Evolutionary conservation across 2,329 filamentous ascomycete genomes (phyloP), one percentile per base, ranked within the genome.

Genomic region (Chrysosporium keratinophilum): DNA sequence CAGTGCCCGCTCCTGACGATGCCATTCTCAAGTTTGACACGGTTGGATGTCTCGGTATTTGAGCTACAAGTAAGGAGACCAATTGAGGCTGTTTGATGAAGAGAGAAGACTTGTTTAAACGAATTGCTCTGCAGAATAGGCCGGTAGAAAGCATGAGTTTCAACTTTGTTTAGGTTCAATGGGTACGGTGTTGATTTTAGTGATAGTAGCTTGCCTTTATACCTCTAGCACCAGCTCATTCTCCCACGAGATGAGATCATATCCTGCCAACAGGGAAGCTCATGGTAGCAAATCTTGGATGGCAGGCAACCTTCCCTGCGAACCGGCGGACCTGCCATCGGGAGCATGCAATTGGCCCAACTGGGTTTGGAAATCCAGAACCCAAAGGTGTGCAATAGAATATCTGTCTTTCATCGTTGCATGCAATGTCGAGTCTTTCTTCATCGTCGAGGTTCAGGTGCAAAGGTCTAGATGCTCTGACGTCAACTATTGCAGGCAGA

Each of bases 1-100:
- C 52, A 11, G 37, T 31, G 7, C 56, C 56, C 11, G 56, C 56
- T 31, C 31, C 41, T 15, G 56, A 57, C 33, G 56, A 57, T 39
- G 56, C 53, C 56, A 57, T 57, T 52, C 53, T 57, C 20, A 37
- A 7, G 37, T 12, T 49, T 6, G 33, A 20, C 40, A 53, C 7
- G 40, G 19, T 1, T 10, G 7, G 11, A 39, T 6, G 17, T 28
- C 5, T 37, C 1, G 19, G 14, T 12, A 9, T 11, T 19, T 11
- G 10, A 28, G 23, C 19, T 15, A 37, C 37, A 6, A n/a, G 12
- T 35, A n/a, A 10, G 35, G n/a, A 42, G 14, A 12, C 6, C 31
- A 31, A 19, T n/a, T 12, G 41, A n/a, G 42, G 19, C 39, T 41
- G 17, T 5, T 31, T 41, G 15, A 2, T 19, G 28, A 34, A 28